Base-by-base conservation (phyloP, 2,329 filamentous ascomycete species). In the Pyricularia grisea region DNA sequence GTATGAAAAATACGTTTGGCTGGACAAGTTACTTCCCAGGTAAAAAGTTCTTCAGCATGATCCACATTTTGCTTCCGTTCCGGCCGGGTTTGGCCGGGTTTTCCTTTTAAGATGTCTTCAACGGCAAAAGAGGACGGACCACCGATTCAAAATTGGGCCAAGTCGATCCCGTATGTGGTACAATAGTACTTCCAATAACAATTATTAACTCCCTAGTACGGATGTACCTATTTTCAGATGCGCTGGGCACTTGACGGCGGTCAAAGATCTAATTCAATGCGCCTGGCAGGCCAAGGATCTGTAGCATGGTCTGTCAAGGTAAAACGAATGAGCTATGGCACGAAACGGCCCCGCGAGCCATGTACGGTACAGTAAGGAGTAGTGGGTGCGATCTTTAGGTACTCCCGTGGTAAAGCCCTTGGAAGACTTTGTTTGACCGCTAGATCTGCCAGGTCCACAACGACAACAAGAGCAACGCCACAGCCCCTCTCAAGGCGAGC, bases 401-500 rank as follows among this genome's bases (percentile, higher is more conserved):
- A 14, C 58, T 27, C 6, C 33, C n/a, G 58, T 61, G 58, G n/a
- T 25, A 27, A 25, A 61, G 42, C 42, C 58, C 25, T 27, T 61
- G 58, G 17, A 61, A 23, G 17, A n/a, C n/a, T n/a, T n/a, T n/a
- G 25, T 14, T 25, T 61, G 58, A 61, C 58, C 58, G 58, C 58
- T 61, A 61, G n/a, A 36, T 65, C 20, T 25, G 20, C 63, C 23
- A 65, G 63, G 20, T 65, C 63, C 63, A 31, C 63, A n/a, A 28
- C 27, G 63, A 65, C 63, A 65, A 30, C 63, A 65, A 65, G 14
- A 65, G 63, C 63, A 65, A 30, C 20, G 63, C 58, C 58, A 61
- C 58, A 61, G 58, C 58, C n/a, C 58, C n/a, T 12, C 25, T 61
- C 23, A 61, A 17, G 23, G 23, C 23, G 1, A 61, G 58, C 58